Percentiles rank a stretch among this genome's conserved stretches.
Conservation (phyloP, 192 early-diverging fungal species). For the Entomortierella lignicola region DNA sequence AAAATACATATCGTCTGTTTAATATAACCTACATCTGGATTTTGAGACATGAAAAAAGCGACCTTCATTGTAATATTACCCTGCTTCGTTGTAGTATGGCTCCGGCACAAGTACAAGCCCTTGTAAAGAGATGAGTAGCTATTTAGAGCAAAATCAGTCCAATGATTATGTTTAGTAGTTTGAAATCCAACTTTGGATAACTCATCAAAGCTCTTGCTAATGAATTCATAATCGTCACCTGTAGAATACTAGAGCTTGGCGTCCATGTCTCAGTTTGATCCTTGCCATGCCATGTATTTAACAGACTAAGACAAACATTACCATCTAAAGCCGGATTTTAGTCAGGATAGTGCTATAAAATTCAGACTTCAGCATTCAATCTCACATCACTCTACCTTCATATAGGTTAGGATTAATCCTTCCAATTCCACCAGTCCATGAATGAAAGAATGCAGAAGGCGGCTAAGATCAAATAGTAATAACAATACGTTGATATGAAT, state of each 20-base stretch:
- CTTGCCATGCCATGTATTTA: slow-evolving; percentile 69
- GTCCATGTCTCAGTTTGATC: slow-evolving; percentile 65
- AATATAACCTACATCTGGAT: too few species aligned
- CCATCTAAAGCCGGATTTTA: too few species aligned
- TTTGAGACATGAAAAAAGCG: neutral
- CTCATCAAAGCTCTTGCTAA: too few species aligned
- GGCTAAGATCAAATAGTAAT: slow-evolving; percentile 30
- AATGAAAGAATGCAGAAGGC: slow-evolving; percentile 66
- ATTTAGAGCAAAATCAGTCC: neutral
- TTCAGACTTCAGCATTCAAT: too few species aligned
- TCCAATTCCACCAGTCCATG: slow-evolving; percentile 66
- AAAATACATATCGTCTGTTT: too few species aligned
- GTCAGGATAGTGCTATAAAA: too few species aligned
- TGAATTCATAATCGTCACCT: slow-evolving; percentile 30
- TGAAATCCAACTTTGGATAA: too few species aligned
- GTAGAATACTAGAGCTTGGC: slow-evolving; percentile 59
- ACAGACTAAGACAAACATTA: slow-evolving; percentile 68
- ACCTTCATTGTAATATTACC: slow-evolving; percentile 21
- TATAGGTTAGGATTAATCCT: slow-evolving; percentile 71
- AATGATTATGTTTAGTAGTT: too few species aligned
- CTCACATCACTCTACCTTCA: slow-evolving; percentile 46
- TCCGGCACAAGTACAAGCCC: slow-evolving; percentile 63
- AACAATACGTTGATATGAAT: too few species aligned
- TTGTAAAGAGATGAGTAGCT: slow-evolving; percentile 66
- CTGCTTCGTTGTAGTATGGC: slow-evolving; percentile 72